phyloP scores from a whole-genome alignment of 2,329 filamentous ascomycete genomes.

The Trichophyton equinum region DNA sequence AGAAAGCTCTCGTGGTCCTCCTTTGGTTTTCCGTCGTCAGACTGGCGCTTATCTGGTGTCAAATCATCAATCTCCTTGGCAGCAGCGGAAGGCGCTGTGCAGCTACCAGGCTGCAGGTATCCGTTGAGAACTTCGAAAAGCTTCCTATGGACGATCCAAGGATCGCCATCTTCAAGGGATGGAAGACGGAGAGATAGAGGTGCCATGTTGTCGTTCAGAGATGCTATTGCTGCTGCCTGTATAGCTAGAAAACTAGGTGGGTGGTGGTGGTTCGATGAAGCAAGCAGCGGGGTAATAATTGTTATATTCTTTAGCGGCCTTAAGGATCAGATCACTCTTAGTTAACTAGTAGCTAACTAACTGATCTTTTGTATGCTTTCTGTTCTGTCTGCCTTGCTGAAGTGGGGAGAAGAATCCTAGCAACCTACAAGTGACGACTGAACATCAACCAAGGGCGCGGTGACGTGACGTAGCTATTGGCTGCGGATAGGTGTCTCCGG shows the following conservation, averaged over 20 bases:
- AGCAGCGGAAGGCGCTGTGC: background rate
- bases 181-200: constrained; percentile 1
- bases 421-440: no score
- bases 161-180: background rate
- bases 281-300: background rate
- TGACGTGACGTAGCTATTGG: background rate
- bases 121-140: background rate
- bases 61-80: background rate
- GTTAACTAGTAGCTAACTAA: no score
- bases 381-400: background rate
- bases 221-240: background rate
- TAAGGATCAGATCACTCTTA: background rate
- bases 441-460: background rate
- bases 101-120: constrained; percentile 1
- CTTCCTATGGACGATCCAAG: constrained; percentile 2
- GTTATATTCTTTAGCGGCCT: background rate
- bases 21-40: background rate
- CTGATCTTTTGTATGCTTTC: background rate
- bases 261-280: background rate
- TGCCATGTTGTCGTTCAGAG: background rate
- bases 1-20: constrained; percentile 2
- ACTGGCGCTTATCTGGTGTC: background rate
- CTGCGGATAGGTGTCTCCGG: background rate
- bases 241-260: background rate
- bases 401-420: no score